Conservation (phyloP, 2,329 filamentous ascomycete species). For the Alternaria solani region DNA sequence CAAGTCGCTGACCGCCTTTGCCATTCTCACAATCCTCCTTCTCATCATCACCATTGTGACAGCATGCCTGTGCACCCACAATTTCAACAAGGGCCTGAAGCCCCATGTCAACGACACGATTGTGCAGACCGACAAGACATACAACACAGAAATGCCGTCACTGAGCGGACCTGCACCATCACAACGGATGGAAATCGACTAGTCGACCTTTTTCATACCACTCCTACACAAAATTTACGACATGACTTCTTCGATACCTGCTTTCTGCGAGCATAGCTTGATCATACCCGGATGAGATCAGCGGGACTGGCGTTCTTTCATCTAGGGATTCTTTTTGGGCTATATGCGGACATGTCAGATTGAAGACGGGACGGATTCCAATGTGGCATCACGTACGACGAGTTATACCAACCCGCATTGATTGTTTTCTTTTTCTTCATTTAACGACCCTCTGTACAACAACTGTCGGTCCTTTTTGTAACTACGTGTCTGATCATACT, state of each 20-base stretch:
- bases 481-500: conserved; percentile 22
- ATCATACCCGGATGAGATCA: conserved; percentile 31
- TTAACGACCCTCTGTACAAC: conserved; percentile 27
- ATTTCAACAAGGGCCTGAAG: conserved; percentile 91
- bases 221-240: conserved; percentile 29
- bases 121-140: conserved; percentile 60
- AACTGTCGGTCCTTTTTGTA: conserved; percentile 22
- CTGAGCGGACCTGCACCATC: conserved; percentile 55
- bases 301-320: conserved; percentile 36
- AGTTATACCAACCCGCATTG: conserved; percentile 16
- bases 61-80: conserved; percentile 84
- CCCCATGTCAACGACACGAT: conserved; percentile 76
- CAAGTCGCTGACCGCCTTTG: conserved; percentile 89
- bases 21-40: conserved; percentile 87
- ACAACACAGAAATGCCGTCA: conserved; percentile 58
- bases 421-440: conserved; percentile 11
- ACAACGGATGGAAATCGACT: conserved; percentile 55
- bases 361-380: conserved; percentile 8
- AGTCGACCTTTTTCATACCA: conserved; percentile 21
- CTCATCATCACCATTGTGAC: conserved; percentile 89
- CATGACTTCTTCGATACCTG: conserved; percentile 33
- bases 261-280: conserved; percentile 40
- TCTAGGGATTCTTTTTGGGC: conserved; percentile 20
- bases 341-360: conserved; percentile 13
- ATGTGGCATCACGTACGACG: conserved; percentile 13